These are phyloP conservation scores for Brassica rapa DNA, from an alignment of 345 rosid genomes.

Conservation along the genomic window DNA sequence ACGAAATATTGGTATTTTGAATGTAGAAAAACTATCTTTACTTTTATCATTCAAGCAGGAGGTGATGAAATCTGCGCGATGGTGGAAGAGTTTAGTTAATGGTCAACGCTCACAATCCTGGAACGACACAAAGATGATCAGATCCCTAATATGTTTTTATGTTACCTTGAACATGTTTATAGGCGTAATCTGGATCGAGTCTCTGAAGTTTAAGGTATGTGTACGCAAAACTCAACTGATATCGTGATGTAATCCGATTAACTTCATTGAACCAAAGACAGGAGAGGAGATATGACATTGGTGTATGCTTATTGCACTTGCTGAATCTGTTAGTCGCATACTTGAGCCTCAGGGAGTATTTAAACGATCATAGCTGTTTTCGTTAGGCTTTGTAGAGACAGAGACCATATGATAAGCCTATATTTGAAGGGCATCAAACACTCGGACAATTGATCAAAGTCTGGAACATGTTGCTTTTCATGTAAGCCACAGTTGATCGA, in stretches of 20 bases:
- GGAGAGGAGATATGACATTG: slow-evolving; percentile 90
- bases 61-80: slow-evolving; percentile 49
- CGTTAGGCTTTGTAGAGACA: slow-evolving; percentile 42
- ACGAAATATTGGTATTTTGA: neutral
- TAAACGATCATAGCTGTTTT: slow-evolving; percentile 54
- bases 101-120: slow-evolving; percentile 92
- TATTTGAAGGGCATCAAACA: neutral
- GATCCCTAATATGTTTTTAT: neutral
- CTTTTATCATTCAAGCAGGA: slow-evolving; percentile 45
- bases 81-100: slow-evolving; percentile 62
- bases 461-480: slow-evolving; percentile 22
- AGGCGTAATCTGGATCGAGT: slow-evolving; percentile 66
- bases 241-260: slow-evolving; percentile 84
- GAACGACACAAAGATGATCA: slow-evolving; percentile 20
- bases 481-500: slow-evolving; percentile 21
- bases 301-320: slow-evolving; percentile 60
- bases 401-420: slow-evolving; percentile 23
- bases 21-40: slow-evolving; percentile 19
- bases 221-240: slow-evolving; percentile 93
- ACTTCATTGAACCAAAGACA: slow-evolving; percentile 97
- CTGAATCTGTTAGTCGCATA: slow-evolving; percentile 36
- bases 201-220: slow-evolving; percentile 81
- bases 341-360: slow-evolving; percentile 53
- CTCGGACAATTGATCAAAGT: slow-evolving; percentile 4
- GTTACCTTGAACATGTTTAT: slow-evolving; percentile 78